Base-by-base conservation (phyloP, 805 yeast genomes). In the Candida maris region DNA sequence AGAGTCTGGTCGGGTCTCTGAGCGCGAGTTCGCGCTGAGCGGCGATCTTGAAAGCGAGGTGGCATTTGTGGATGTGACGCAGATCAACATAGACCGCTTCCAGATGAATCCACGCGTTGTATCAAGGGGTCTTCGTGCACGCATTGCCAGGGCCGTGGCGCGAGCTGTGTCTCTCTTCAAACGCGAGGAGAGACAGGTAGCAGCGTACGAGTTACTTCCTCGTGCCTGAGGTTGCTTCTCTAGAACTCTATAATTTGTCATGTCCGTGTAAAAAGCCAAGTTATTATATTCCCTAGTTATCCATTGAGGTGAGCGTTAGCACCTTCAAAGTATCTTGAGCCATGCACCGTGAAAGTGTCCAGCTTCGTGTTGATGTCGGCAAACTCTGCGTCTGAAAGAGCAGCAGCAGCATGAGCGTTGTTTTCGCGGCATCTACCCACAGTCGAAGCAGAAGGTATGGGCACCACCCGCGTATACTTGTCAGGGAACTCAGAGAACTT, bases 381-480 rank as follows among this genome's bases (percentile, higher is more conserved):
- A 45, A 82, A 70, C 38, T 83, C 87, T 0, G 55, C 73, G n/a
- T 73, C 78, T 3, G 77, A 56, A 37, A 87, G 62, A 8, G 60
- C 57, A 32, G 73, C 48, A 9, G 59, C 57, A 32, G 73, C 48
- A 32, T 57, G 58, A 16, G 66, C 61, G 45, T 74, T 65, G 61
- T 86, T 88, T 54, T 77, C 83, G 31, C 68, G 66, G 13, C 82
- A 76, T 56, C 85, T 79, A 8, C 59, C 65, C 3, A 63, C 57
- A 25, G 79, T 73, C 5, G 87, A 72, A 3, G 85, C 80, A 35
- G 89, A 81, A 15, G 96, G 96, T 56, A 88, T 83, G 22, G 96
- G 94, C 30, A 88, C 53, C 29, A 85, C 68, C 40, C 62, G 67
- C 18, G 88, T 74, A 36, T 65, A 69, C 20, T 46, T 49, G 4